Conservation (phyloP, 176 grass and related monocot genomes). For the Tuctoria greenei region DNA sequence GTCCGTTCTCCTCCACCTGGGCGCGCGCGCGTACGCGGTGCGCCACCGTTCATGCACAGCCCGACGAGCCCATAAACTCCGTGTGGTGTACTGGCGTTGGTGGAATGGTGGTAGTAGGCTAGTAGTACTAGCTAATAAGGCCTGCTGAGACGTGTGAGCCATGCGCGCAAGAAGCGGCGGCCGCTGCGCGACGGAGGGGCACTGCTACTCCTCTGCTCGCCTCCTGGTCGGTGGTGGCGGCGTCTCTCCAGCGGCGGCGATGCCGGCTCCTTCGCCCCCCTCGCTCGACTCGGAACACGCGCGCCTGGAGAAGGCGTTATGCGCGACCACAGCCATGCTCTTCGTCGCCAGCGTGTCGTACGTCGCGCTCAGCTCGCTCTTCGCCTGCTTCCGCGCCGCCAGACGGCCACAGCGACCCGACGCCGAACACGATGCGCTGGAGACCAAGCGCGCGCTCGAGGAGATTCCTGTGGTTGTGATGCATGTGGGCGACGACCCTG, state of each 20-base stretch:
- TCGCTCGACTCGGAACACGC: constrained; percentile 6
- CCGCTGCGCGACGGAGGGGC: neutral
- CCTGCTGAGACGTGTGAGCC: neutral
- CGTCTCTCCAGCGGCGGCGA: too few species aligned
- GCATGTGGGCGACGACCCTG: neutral
- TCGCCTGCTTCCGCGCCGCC: neutral
- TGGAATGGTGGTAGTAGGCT: neutral
- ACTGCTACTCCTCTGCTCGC: neutral
- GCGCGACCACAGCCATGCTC: constrained; percentile 10
- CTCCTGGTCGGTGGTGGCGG: neutral
- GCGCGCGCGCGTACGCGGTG: neutral
- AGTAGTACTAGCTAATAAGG: neutral
- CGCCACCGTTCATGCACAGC: neutral
- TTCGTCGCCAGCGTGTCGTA: constrained; percentile 25
- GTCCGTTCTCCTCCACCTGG: neutral
- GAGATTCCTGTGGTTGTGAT: constrained; percentile 29
- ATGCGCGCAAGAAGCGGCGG: neutral
- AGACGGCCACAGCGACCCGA: neutral
- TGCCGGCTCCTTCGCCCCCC: neutral
- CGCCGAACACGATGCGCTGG: neutral
- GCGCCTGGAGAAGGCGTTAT: constrained; percentile 25
- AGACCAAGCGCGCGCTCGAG: constrained; percentile 35
- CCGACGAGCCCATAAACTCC: neutral
- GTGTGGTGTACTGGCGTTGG: neutral
- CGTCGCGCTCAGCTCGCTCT: constrained; percentile 28